Percentiles rank a stretch among this genome's conserved stretches.
Evolutionary conservation across 441 rosid species (phyloP).

Genomic region (Hura crepitans): DNA sequence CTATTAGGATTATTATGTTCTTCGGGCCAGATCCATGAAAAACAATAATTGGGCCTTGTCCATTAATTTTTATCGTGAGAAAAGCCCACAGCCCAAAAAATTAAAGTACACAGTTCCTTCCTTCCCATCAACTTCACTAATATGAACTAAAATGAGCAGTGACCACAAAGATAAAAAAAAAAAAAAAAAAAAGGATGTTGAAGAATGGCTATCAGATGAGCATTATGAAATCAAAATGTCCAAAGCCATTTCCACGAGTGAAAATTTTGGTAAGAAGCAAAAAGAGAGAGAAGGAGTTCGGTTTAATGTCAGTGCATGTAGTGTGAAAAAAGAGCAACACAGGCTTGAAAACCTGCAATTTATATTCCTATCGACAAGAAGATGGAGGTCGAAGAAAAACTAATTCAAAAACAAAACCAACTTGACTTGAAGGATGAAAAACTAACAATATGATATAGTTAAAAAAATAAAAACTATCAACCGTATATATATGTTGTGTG

Average conservation of each 20-base stretch:
- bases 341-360: neutral
- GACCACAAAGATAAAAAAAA: too few relatives aligned
- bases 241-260: neutral
- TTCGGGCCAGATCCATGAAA: too few relatives aligned
- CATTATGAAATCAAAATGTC: neutral
- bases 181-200: too few relatives aligned
- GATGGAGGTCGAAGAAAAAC: neutral
- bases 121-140: too few relatives aligned
- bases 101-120: too few relatives aligned
- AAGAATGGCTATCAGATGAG: neutral
- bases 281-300: neutral
- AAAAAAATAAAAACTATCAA: neutral
- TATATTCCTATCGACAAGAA: neutral
- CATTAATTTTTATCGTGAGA: too few relatives aligned
- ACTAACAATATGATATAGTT: neutral
- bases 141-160: too few relatives aligned
- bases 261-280: conserved; percentile 1
- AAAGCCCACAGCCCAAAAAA: too few relatives aligned
- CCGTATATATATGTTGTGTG: neutral
- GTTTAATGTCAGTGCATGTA: neutral
- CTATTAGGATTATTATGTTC: too few relatives aligned
- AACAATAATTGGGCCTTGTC: too few relatives aligned
- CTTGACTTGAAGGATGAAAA: conserved; percentile 7
- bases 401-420: neutral
- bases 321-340: neutral